A percentile compares a stretch with the other conserved stretches of the same genome.
Conservation (phyloP, 2,329 filamentous ascomycete genomes). For the Colletotrichum sp. region DNA sequence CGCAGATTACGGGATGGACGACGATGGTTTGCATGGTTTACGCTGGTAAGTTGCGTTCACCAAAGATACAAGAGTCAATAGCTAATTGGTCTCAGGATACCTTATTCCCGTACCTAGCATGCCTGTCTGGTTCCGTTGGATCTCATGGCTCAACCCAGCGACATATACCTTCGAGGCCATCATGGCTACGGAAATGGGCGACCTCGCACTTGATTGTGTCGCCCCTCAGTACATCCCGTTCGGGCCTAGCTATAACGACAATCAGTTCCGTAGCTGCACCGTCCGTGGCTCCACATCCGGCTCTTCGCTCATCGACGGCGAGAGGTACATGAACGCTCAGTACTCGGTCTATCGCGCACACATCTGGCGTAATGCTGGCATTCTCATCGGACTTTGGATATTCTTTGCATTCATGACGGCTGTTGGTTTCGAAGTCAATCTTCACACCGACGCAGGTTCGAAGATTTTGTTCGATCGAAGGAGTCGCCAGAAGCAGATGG, state of each 20-base stretch:
- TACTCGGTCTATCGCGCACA: background rate
- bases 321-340: conserved; percentile 18
- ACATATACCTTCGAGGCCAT: conserved; percentile 76
- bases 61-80: conserved; percentile 7
- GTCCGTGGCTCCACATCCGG: background rate
- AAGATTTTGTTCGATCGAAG: conserved; percentile 31
- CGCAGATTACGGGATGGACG: conserved; percentile 55
- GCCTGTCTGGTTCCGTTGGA: conserved; percentile 78
- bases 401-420: conserved; percentile 1
- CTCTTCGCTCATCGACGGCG: conserved; percentile 28
- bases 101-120: conserved; percentile 57
- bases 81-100: conserved; percentile 46
- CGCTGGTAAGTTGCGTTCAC: conserved; percentile 44
- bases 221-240: background rate
- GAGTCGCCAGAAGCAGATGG: conserved; percentile 23
- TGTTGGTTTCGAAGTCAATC: background rate
- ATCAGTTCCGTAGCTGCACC: background rate
- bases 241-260: background rate
- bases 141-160: conserved; percentile 75
- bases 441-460: background rate
- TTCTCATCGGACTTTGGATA: conserved; percentile 18
- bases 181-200: conserved; percentile 71
- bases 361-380: conserved; percentile 25
- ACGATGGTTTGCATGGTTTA: conserved; percentile 65
- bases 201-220: conserved; percentile 45